phyloP scores from a whole-genome alignment of 2,329 filamentous ascomycete species.

The Verticillium nubilum region DNA sequence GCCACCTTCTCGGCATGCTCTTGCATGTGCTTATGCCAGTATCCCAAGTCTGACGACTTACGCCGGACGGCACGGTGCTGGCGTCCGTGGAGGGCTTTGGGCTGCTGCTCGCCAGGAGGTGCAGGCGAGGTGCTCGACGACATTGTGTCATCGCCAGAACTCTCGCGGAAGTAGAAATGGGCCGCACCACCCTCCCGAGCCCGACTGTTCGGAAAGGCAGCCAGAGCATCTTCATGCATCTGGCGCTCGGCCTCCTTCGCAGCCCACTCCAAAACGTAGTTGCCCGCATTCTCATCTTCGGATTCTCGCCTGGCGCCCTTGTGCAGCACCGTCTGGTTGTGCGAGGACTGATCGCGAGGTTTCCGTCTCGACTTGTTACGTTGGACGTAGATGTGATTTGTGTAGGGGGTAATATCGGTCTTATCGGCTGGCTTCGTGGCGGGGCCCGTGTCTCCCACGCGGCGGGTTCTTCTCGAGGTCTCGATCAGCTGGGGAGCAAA shows the following conservation, averaged over 20 bases:
- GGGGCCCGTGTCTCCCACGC: constrained; percentile 57
- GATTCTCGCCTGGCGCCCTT: constrained; percentile 55
- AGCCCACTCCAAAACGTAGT: constrained; percentile 73
- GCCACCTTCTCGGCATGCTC: constrained; percentile 65
- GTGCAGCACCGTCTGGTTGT: constrained; percentile 27
- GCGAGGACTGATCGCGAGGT: constrained; percentile 14
- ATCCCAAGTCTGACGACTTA: constrained; percentile 60
- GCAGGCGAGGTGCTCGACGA: constrained; percentile 28
- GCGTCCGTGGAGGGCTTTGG: constrained; percentile 13
- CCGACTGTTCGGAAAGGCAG: constrained; percentile 69
- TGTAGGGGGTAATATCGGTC: constrained; percentile 65
- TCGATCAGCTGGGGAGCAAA: constrained; percentile 81
- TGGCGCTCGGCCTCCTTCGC: constrained; percentile 76
- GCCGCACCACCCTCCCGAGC: constrained; percentile 64
- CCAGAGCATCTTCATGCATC: constrained; percentile 69
- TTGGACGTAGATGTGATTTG: constrained; percentile 54
- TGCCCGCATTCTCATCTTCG: constrained; percentile 69
- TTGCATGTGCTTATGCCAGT: constrained; percentile 78
- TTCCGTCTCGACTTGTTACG: constrained; percentile 34
- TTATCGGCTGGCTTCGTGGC: constrained; percentile 61
- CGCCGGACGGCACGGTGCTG: constrained; percentile 34
- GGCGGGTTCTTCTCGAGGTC: constrained; percentile 67
- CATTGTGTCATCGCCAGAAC: constrained; percentile 51
- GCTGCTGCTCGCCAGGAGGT: constrained; percentile 17
- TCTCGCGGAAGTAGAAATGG: constrained; percentile 64